A percentile compares a stretch with the other conserved stretches of the same genome.
Evolutionary conservation across 257 asterid genomes (phyloP).

Genomic region (Solanum piurae): DNA sequence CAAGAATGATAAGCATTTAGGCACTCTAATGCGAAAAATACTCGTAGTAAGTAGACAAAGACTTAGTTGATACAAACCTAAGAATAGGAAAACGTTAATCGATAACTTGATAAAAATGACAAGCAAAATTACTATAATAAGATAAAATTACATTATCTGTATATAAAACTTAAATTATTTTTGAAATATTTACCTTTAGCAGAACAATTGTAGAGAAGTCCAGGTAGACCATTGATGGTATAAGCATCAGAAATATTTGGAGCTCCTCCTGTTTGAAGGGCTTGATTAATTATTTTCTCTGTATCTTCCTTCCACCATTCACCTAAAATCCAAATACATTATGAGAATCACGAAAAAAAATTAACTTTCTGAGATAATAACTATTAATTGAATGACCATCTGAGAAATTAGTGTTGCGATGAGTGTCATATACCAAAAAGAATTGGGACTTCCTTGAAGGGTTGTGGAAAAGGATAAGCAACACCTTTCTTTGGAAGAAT

Average conservation of each 20-base stretch:
- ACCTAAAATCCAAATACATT: slow-evolving; percentile 17
- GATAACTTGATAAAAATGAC: not conserved
- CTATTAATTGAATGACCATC: not conserved
- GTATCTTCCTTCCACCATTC: slow-evolving; percentile 74
- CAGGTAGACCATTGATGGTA: slow-evolving; percentile 61
- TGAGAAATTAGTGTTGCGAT: not conserved
- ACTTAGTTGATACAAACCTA: not conserved
- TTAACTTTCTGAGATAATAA: not conserved
- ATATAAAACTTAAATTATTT: not conserved
- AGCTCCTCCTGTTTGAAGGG: slow-evolving; percentile 43
- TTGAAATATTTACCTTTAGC: slow-evolving; percentile 22
- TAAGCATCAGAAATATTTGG: slow-evolving; percentile 58
- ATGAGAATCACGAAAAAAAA: not conserved
- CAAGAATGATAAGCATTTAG: not conserved
- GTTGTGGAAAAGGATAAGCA: slow-evolving; percentile 44
- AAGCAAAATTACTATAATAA: not conserved
- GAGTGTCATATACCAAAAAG: slow-evolving; percentile 26
- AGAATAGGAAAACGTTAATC: not conserved
- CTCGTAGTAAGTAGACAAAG: not conserved
- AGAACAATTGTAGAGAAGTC: slow-evolving; percentile 49
- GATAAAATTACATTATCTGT: not conserved
- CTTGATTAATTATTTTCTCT: slow-evolving; percentile 38
- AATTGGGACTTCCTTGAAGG: slow-evolving; percentile 41
- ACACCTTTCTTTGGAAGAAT: slow-evolving; percentile 44
- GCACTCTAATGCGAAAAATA: no score